Conservation (phyloP, 139 green algal species). For the Closterium sp. region DNA sequence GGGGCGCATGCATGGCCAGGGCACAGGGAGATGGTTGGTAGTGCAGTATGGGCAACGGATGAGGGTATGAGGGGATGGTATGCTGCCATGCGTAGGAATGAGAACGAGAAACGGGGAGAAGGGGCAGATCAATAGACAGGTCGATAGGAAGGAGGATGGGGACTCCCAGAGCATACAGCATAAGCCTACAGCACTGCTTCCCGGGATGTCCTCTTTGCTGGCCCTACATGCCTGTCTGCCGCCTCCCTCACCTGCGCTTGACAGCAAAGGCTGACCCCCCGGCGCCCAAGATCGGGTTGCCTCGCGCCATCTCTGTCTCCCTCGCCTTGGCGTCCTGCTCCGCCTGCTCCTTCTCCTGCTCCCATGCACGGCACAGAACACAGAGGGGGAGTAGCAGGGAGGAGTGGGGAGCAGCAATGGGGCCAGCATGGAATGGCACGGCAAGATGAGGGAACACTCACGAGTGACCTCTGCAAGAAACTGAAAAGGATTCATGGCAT, state of each 20-base stretch:
- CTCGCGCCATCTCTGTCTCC: constrained; percentile 70
- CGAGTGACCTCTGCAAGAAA: not conserved
- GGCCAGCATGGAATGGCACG: not conserved
- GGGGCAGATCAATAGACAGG: too few relatives aligned
- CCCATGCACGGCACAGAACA: not conserved
- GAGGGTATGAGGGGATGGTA: not conserved
- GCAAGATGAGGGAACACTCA: not conserved
- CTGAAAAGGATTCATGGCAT: not conserved
- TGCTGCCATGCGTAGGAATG: not conserved
- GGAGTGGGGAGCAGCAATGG: not conserved
- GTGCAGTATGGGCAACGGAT: not conserved
- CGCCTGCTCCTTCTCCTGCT: constrained; percentile 31
- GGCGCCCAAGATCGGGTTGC: constrained; percentile 84
- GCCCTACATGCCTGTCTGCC: too few relatives aligned
- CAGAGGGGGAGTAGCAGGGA: not conserved
- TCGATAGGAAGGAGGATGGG: too few relatives aligned
- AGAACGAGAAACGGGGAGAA: not conserved
- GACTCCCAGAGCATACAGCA: too few relatives aligned
- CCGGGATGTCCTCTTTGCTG: too few relatives aligned
- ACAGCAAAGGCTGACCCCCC: constrained; percentile 42
- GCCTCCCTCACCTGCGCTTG: constrained; percentile 28
- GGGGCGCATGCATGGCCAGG: constrained; percentile 12
- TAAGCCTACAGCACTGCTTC: too few relatives aligned
- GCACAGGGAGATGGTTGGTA: too few relatives aligned
- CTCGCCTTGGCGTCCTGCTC: constrained; percentile 60